Conservation (phyloP, 2,329 filamentous ascomycete species). For the Exophiala calicioides region DNA sequence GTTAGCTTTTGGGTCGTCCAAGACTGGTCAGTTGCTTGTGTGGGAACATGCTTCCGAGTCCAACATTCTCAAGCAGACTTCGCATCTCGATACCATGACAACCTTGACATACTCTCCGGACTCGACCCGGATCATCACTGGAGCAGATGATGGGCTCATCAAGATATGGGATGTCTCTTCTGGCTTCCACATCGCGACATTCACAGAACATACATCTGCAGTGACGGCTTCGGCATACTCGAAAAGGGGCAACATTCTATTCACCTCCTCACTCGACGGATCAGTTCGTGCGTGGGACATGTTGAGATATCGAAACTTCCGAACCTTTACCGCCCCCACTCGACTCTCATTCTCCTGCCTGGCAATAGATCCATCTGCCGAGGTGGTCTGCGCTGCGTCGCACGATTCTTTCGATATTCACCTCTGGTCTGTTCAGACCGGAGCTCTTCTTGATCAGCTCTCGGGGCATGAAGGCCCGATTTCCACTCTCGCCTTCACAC, state of each 20-base stretch:
- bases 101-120: conserved; percentile 90
- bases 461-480: conserved; percentile 93
- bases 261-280: conserved; percentile 91
- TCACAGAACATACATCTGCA: conserved; percentile 92
- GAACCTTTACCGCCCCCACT: conserved; percentile 92
- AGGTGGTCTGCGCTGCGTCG: conserved; percentile 92
- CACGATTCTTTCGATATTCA: conserved; percentile 96
- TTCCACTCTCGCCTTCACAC: conserved; percentile 82
- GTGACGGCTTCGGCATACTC: conserved; percentile 93
- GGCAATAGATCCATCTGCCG: conserved; percentile 94
- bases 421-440: conserved; percentile 97
- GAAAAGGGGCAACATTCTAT: conserved; percentile 91
- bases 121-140: conserved; percentile 87
- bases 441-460: conserved; percentile 86
- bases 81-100: conserved; percentile 95
- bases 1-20: conserved; percentile 94
- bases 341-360: conserved; percentile 89
- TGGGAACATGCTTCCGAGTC: conserved; percentile 99
- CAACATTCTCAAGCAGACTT: conserved; percentile 97
- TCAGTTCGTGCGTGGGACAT: conserved; percentile 95
- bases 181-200: conserved; percentile 96
- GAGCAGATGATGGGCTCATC: conserved; percentile 94
- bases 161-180: conserved; percentile 98
- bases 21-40: conserved; percentile 90
- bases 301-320: conserved; percentile 92